Conservation (phyloP, 805 yeast genomes). For the Metschnikowia colocasiae region DNA sequence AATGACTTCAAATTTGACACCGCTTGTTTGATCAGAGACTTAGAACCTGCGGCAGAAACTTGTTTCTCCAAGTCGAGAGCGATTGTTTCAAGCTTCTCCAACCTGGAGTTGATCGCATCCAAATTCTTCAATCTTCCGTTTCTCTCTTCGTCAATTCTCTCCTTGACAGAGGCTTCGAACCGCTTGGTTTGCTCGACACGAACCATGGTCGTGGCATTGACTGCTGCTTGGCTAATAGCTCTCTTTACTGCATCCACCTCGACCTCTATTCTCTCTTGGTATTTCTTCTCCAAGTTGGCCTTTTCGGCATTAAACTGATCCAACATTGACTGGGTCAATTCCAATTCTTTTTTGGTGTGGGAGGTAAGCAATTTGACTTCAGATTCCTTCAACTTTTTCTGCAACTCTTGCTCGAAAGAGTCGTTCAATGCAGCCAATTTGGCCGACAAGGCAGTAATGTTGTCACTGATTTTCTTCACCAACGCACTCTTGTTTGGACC, state of each 20-base stretch:
- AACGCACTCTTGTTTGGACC: conserved; percentile 27
- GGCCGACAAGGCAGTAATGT: conserved; percentile 27
- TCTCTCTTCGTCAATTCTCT: conserved; percentile 56
- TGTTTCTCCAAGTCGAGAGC: conserved; percentile 42
- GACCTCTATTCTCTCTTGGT: conserved; percentile 50
- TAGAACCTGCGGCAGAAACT: conserved; percentile 32
- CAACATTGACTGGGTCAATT: conserved; percentile 55
- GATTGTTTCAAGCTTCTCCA: conserved; percentile 54
- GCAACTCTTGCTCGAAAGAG: conserved; percentile 36
- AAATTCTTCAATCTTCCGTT: conserved; percentile 72
- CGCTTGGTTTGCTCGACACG: conserved; percentile 66
- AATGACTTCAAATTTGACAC: conserved; percentile 32
- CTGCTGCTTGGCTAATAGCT: conserved; percentile 65
- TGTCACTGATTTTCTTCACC: conserved; percentile 31
- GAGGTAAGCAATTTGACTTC: conserved; percentile 39
- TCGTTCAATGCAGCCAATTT: conserved; percentile 32
- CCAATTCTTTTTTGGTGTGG: conserved; percentile 49
- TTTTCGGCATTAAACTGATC: conserved; percentile 62
- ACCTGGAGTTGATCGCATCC: conserved; percentile 52
- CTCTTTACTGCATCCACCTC: conserved; percentile 69
- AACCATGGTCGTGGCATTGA: conserved; percentile 65
- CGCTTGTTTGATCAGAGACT: conserved; percentile 29
- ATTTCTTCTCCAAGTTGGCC: conserved; percentile 54
- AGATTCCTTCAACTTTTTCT: conserved; percentile 30
- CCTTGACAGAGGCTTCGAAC: conserved; percentile 54